Percentiles rank a stretch among this genome's conserved stretches.
Conservation (phyloP, 805 yeast species). For the Myxozyma lipomycoides region DNA sequence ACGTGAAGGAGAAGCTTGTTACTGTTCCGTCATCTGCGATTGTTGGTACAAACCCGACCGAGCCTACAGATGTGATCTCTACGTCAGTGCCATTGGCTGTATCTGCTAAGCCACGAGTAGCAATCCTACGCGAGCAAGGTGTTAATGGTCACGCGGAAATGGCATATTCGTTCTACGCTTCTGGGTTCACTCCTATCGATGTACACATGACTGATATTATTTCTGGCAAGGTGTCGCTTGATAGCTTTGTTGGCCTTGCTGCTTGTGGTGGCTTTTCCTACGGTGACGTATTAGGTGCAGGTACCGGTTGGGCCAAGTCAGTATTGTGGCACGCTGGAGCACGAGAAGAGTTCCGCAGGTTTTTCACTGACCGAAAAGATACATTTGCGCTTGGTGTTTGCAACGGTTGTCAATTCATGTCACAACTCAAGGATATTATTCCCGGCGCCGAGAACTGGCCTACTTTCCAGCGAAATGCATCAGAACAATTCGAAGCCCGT, state of each 20-base stretch:
- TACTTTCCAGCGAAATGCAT: constrained; percentile 78
- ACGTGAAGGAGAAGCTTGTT: constrained; percentile 31
- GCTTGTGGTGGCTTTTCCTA: constrained; percentile 99
- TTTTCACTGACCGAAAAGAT: constrained; percentile 81
- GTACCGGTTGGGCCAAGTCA: constrained; percentile 98
- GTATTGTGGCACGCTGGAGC: constrained; percentile 78
- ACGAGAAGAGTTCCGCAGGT: constrained; percentile 67
- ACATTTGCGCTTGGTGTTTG: constrained; percentile 98
- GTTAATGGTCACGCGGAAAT: constrained; percentile 97
- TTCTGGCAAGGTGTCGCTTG: constrained; percentile 64
- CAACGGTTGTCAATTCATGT: constrained; percentile 95
- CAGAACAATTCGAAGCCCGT: constrained; percentile 97
- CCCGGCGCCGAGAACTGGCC: constrained; percentile 98
- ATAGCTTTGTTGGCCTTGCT: constrained; percentile 85
- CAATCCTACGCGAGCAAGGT: constrained; percentile 96
- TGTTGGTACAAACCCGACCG: background rate
- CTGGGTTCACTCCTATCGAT: constrained; percentile 91
- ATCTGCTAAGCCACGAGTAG: constrained; percentile 72
- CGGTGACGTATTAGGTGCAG: constrained; percentile 98
- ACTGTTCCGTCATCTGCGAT: background rate
- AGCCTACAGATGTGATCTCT: background rate
- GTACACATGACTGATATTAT: constrained; percentile 95
- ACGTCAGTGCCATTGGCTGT: background rate
- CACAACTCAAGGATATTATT: constrained; percentile 76
- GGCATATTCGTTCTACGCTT: constrained; percentile 95